Conservation (phyloP, 2,329 filamentous ascomycete species). For the Apiospora rasikravindrae region DNA sequence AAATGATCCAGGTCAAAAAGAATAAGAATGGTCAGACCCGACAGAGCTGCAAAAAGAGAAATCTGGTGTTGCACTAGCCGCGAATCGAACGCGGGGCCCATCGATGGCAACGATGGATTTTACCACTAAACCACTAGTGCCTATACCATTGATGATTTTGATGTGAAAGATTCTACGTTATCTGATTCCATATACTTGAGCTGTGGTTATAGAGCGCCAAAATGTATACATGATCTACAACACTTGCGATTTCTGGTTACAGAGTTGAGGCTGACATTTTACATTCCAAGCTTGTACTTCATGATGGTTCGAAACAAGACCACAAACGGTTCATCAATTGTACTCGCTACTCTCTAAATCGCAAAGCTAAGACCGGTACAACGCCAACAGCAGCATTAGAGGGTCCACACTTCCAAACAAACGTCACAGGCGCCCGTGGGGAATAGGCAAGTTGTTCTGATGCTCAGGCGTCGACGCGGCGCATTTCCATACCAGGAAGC, state of each 20-base stretch:
- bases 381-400: too few species aligned
- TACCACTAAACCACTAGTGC: slow-evolving; percentile 57
- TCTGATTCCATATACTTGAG: too few species aligned
- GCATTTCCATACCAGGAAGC: not conserved
- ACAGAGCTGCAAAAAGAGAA: not conserved
- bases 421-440: not conserved
- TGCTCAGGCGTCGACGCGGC: not conserved
- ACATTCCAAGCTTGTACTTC: too few species aligned
- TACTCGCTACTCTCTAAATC: too few species aligned
- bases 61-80: slow-evolving; percentile 35
- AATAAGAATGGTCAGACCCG: not conserved
- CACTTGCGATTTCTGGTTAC: too few species aligned
- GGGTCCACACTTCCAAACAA: too few species aligned
- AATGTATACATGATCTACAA: too few species aligned
- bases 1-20: not conserved
- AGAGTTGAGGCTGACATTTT: too few species aligned
- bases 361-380: too few species aligned
- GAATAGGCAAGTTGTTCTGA: not conserved
- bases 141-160: not conserved
- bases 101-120: slow-evolving; percentile 61
- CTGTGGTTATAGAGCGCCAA: too few species aligned
- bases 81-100: slow-evolving; percentile 55
- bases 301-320: too few species aligned
- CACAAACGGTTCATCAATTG: too few species aligned
- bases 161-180: not conserved